Percentiles rank a stretch among this genome's conserved stretches.
Conservation (phyloP, 2,329 filamentous ascomycete species). For the Ascochyta fabae region DNA sequence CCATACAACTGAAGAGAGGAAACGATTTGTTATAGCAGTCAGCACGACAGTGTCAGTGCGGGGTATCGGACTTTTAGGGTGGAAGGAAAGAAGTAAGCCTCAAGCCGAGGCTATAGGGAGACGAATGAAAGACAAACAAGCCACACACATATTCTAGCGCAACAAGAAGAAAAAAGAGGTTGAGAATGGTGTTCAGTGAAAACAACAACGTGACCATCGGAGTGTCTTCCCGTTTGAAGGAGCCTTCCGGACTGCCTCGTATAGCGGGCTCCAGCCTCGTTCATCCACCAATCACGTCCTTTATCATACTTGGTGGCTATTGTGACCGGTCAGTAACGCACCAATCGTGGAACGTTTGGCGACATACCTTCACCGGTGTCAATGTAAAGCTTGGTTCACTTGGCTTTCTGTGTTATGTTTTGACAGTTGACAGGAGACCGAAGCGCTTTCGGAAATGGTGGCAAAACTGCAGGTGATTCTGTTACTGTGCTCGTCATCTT, state of each 20-base stretch:
- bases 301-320: background rate
- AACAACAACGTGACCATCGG: background rate
- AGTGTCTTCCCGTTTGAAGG: background rate
- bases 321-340: background rate
- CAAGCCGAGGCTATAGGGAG: background rate
- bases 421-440: background rate
- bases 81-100: background rate
- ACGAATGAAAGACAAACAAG: background rate
- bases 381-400: background rate
- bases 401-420: background rate
- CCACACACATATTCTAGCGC: background rate
- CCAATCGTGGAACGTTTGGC: background rate
- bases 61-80: slow-evolving; percentile 6
- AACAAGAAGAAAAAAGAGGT: background rate
- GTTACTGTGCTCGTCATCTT: background rate
- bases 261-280: background rate
- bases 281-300: slow-evolving; percentile 5
- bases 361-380: slow-evolving; percentile 1
- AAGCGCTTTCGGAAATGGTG: background rate
- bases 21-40: background rate
- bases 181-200: background rate
- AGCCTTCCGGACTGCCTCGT: slow-evolving; percentile 10
- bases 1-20: background rate
- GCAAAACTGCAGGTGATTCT: background rate
- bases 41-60: slow-evolving; percentile 10